These are phyloP conservation scores for Suhomyces anneliseae DNA, from an alignment of 1,139 yeast species.

Conservation along the genomic window DNA sequence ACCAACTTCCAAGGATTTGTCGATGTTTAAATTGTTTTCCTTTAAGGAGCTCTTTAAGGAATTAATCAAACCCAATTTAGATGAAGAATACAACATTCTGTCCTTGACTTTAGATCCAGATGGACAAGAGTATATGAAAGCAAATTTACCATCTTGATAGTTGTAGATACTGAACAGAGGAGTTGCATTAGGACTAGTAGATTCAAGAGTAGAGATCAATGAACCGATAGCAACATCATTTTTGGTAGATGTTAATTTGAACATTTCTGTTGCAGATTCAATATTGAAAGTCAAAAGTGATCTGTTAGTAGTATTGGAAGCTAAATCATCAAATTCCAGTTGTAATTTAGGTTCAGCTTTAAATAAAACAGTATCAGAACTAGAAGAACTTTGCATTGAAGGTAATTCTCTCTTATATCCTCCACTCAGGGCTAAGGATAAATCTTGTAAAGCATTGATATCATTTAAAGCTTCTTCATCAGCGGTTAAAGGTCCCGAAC, in stretches of 20 bases:
- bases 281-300: slow-evolving; percentile 35
- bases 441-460: slow-evolving; percentile 41
- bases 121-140: slow-evolving; percentile 86
- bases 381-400: slow-evolving; percentile 30
- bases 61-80: slow-evolving; percentile 64
- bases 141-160: slow-evolving; percentile 29
- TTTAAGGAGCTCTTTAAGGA: slow-evolving; percentile 41
- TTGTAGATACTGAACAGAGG: slow-evolving; percentile 62
- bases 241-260: slow-evolving; percentile 21
- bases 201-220: slow-evolving; percentile 25
- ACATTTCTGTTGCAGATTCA: slow-evolving; percentile 28
- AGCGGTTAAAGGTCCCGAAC: slow-evolving; percentile 54
- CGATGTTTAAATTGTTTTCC: slow-evolving; percentile 23
- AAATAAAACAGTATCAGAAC: slow-evolving; percentile 25
- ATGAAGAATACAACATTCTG: slow-evolving; percentile 89
- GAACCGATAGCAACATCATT: slow-evolving; percentile 19
- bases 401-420: slow-evolving; percentile 34
- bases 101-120: slow-evolving; percentile 87
- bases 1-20: slow-evolving; percentile 61
- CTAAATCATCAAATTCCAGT: slow-evolving; percentile 22
- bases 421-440: slow-evolving; percentile 26
- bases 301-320: slow-evolving; percentile 11
- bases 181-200: slow-evolving; percentile 16
- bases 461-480: slow-evolving; percentile 57
- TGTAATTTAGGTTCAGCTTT: slow-evolving; percentile 27